Conservation (phyloP, 805 yeast genomes). For the Metschnikowia similis region DNA sequence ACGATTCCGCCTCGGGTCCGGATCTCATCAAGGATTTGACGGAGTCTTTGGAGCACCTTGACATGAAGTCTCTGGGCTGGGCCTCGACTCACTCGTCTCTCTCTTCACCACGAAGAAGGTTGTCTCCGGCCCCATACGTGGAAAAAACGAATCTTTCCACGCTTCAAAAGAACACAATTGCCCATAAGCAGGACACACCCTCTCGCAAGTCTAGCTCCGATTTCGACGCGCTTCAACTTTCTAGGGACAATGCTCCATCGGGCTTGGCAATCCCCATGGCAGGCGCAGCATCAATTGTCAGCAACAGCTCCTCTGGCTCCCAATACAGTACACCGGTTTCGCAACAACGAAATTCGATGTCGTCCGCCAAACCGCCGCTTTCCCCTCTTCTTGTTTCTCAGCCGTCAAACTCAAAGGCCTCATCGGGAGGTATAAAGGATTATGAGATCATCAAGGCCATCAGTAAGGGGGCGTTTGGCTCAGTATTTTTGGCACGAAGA, state of each 20-base stretch:
- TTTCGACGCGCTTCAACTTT: slow-evolving; percentile 12
- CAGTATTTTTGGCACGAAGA: slow-evolving; percentile 82
- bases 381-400: slow-evolving; percentile 77
- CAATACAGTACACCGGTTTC: neutral
- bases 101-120: slow-evolving; percentile 53
- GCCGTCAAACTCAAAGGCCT: slow-evolving; percentile 48
- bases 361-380: slow-evolving; percentile 54
- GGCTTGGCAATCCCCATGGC: slow-evolving; percentile 10
- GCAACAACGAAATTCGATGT: slow-evolving; percentile 9
- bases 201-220: slow-evolving; percentile 13
- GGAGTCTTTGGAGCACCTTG: slow-evolving; percentile 26
- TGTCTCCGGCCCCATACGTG: slow-evolving; percentile 49
- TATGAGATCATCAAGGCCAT: slow-evolving; percentile 90
- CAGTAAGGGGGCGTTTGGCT: slow-evolving; percentile 96
- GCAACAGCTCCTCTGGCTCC: slow-evolving; percentile 20
- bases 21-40: slow-evolving; percentile 20
- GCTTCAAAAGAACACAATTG: slow-evolving; percentile 48
- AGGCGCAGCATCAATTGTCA: slow-evolving; percentile 11
- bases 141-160: slow-evolving; percentile 55
- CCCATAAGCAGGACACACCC: slow-evolving; percentile 13
- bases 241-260: slow-evolving; percentile 2
- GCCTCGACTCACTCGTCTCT: slow-evolving; percentile 23
- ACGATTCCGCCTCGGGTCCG: neutral
- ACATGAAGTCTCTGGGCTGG: slow-evolving; percentile 21
- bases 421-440: slow-evolving; percentile 72